Percentiles rank a stretch among this genome's conserved stretches.
phyloP scores from a whole-genome alignment of 108 stramenopile genomes.

The Aurantiochytrium sp. region DNA sequence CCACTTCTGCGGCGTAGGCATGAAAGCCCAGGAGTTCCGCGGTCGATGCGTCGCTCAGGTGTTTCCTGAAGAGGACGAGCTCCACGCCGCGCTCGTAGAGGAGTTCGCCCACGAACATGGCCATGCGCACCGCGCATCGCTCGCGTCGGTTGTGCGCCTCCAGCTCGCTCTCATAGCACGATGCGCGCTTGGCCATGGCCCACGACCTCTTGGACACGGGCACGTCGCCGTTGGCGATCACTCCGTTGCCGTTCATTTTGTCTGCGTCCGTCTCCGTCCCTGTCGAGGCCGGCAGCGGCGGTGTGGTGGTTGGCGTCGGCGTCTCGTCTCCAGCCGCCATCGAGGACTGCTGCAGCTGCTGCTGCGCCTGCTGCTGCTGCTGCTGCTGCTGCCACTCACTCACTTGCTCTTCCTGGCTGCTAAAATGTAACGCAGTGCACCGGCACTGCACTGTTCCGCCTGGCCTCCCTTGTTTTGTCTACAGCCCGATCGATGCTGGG shows the following conservation, averaged over 20 bases:
- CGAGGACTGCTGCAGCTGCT: too few relatives aligned
- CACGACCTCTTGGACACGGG: background rate
- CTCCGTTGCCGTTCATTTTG: background rate
- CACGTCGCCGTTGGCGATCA: background rate
- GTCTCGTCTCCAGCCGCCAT: too few relatives aligned
- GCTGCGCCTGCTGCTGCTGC: too few relatives aligned
- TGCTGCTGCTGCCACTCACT: background rate
- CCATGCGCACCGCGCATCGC: background rate
- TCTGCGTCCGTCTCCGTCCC: background rate
- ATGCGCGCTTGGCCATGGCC: background rate
- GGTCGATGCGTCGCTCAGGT: background rate
- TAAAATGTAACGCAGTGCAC: too few relatives aligned
- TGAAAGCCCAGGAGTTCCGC: background rate
- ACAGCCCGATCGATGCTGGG: too few relatives aligned
- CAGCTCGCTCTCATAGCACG: background rate
- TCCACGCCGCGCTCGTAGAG: background rate
- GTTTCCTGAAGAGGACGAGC: conserved; percentile 2
- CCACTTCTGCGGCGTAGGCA: background rate
- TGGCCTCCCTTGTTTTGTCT: too few relatives aligned
- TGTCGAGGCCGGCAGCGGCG: too few relatives aligned
- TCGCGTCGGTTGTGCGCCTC: background rate
- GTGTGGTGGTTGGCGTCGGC: too few relatives aligned
- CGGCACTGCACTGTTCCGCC: too few relatives aligned
- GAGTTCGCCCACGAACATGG: background rate
- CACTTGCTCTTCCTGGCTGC: too few relatives aligned